Evolutionary conservation across 1,284 basidiomycete genomes (phyloP).

Genomic region (Filobasidium uniguttulatum): DNA sequence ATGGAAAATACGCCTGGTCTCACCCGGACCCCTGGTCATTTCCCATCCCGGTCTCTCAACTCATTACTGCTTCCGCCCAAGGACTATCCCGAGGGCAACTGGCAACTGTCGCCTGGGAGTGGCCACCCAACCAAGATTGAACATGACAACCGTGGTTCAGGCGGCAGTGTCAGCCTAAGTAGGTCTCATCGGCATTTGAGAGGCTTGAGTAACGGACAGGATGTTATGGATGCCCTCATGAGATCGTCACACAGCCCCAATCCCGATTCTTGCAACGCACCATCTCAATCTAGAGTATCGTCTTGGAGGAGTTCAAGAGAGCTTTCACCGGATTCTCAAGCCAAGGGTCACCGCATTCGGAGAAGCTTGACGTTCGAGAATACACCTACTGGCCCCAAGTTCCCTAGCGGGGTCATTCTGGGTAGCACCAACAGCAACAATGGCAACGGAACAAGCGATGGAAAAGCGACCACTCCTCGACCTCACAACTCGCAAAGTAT

Average conservation of each 20-base stretch:
- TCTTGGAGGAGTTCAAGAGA: background rate
- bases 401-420: background rate
- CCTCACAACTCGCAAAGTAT: background rate
- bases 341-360: background rate
- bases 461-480: background rate
- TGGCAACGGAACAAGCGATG: background rate
- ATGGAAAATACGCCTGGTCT: no score
- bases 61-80: background rate
- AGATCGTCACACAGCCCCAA: no score
- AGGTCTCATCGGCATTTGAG: background rate
- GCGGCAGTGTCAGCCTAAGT: background rate
- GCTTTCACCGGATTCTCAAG: background rate
- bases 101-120: background rate
- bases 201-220: background rate
- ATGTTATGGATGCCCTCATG: background rate
- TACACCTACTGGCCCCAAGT: background rate
- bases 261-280: no score
- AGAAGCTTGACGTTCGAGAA: conserved; percentile 1
- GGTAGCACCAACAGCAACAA: no score
- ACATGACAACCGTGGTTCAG: background rate
- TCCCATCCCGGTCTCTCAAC: background rate
- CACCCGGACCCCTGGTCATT: background rate
- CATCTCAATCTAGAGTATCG: background rate
- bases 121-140: background rate
- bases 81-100: conserved; percentile 1